Evolutionary conservation across 768 basidiomycete species (phyloP).

Genomic region (Boletus eberwhitei): DNA sequence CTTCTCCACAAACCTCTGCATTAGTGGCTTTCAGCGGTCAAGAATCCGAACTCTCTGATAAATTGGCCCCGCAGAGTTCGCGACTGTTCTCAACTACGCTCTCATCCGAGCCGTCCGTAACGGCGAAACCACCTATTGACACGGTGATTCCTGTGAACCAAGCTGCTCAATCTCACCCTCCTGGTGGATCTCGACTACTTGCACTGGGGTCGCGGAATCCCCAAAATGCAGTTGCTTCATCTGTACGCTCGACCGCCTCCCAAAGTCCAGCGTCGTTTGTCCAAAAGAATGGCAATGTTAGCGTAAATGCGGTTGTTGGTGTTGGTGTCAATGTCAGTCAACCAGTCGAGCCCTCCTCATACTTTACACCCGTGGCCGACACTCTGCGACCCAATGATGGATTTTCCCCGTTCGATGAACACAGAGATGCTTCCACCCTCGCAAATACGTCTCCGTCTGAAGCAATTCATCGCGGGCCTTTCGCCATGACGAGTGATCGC

Average conservation of each 20-base stretch:
- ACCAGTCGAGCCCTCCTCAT: slow-evolving; percentile 17
- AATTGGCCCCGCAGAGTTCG: slow-evolving; percentile 28
- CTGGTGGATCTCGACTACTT: slow-evolving; percentile 43
- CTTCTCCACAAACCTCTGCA: slow-evolving; percentile 11
- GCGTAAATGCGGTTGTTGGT: slow-evolving; percentile 8
- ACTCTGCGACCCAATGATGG: slow-evolving; percentile 24
- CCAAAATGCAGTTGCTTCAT: slow-evolving; percentile 16
- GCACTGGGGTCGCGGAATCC: slow-evolving; percentile 33
- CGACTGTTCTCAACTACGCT: slow-evolving; percentile 36
- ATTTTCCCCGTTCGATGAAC: slow-evolving; percentile 60
- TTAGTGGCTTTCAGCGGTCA: slow-evolving; percentile 5
- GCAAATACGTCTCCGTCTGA: slow-evolving; percentile 17
- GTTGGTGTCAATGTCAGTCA: slow-evolving; percentile 8
- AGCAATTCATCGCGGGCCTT: slow-evolving; percentile 17
- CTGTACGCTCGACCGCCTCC: slow-evolving; percentile 19
- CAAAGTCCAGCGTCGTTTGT: slow-evolving; percentile 23
- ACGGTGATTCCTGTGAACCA: slow-evolving; percentile 38
- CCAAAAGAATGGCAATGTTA: slow-evolving; percentile 22
- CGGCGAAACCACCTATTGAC: slow-evolving; percentile 33
- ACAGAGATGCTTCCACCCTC: slow-evolving; percentile 11
- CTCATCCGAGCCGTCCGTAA: slow-evolving; percentile 17
- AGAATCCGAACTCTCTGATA: slow-evolving; percentile 21
- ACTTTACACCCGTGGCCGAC: slow-evolving; percentile 9
- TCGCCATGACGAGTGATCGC: slow-evolving; percentile 20
- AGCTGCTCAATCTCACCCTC: slow-evolving; percentile 36